Evolutionary conservation across 208 protist species (phyloP), one percentile per base, ranked within the genome.

Genomic region (Trypanosoma brucei): DNA sequence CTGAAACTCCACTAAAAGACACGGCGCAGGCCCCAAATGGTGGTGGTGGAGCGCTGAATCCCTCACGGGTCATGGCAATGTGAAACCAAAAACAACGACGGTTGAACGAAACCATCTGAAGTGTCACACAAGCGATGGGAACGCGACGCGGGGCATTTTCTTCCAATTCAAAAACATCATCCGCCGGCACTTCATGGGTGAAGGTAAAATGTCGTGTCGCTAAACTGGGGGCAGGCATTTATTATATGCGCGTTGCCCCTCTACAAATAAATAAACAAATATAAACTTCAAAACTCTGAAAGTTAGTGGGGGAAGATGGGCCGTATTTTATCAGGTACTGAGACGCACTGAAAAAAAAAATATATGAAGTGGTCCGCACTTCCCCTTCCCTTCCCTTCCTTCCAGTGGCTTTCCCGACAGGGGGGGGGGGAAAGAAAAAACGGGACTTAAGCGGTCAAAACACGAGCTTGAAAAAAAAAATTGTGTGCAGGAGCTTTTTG

Each of bases 11-110:
- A 38, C 39, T 39, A 14, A 79, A 53, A 2, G 77, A 66, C 22
- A 84, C 72, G 13, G 72, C 71, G 59, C 68, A 82, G 30, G 78
- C 39, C 2, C 81, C 78, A 37, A 84, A 60, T 51, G 50, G n/a
- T 30, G 55, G 65, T 45, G 40, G 53, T 38, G 44, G 65, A 11
- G 42, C 61, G 39, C 34, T 13, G 7, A n/a, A 14, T 13, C 37
- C 40, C 13, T 57, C 52, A 0, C 66, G 58, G 51, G 64, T 60
- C 58, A 88, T 79, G 0, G 81, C 75, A 2, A 92, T 50, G 60
- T 92, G 81, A 6, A 92, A 58, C 85, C 85, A 91, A 51, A 88
- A 81, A 48, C 84, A 84, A 1, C 73, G 79, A 3, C 46, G 60
- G 3, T 34, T 67, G 55, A 88, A 92, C 0, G 70, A 63, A 2